Percentiles rank a stretch among this genome's conserved stretches.
Evolutionary conservation across 305 asterid species (phyloP).

Genomic region (Coffea humblotiana): DNA sequence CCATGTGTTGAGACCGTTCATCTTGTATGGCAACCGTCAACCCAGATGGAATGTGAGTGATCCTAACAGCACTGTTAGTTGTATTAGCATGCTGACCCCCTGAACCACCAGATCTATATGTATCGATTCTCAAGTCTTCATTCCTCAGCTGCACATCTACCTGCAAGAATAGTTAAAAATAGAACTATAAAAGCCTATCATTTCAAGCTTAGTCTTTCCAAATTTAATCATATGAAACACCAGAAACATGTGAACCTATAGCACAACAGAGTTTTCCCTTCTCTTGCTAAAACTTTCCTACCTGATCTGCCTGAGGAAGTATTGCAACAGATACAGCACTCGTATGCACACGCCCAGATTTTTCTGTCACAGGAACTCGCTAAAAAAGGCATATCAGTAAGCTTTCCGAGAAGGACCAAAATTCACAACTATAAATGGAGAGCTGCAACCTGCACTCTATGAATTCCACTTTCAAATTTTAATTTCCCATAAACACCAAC

Average conservation of each 20-base stretch:
- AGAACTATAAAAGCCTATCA: constrained; percentile 20
- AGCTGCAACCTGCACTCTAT: constrained; percentile 79
- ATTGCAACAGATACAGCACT: constrained; percentile 93
- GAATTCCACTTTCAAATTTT: constrained; percentile 97
- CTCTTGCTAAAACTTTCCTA: constrained; percentile 22
- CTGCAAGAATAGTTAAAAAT: constrained; percentile 46
- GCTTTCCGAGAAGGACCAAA: constrained; percentile 7
- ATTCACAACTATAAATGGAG: constrained; percentile 6
- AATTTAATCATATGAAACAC: constrained; percentile 3
- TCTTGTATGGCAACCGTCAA: constrained; percentile 87
- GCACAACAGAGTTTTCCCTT: neutral
- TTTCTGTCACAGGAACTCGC: constrained; percentile 97
- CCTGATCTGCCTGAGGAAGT: constrained; percentile 99
- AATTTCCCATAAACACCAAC: constrained; percentile 86
- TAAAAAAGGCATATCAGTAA: constrained; percentile 32
- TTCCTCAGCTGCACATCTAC: constrained; percentile 76
- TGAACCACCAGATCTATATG: constrained; percentile 93
- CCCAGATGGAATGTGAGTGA: constrained; percentile 91
- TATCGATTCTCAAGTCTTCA: constrained; percentile 87
- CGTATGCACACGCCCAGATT: constrained; percentile 93
- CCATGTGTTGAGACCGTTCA: constrained; percentile 95
- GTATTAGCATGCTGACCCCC: constrained; percentile 97
- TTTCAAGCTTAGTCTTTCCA: neutral
- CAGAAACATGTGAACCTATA: neutral
- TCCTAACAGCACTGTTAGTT: constrained; percentile 93